Evolutionary conservation across 1,284 basidiomycete genomes (phyloP).

Genomic region (Ustilago lituana): DNA sequence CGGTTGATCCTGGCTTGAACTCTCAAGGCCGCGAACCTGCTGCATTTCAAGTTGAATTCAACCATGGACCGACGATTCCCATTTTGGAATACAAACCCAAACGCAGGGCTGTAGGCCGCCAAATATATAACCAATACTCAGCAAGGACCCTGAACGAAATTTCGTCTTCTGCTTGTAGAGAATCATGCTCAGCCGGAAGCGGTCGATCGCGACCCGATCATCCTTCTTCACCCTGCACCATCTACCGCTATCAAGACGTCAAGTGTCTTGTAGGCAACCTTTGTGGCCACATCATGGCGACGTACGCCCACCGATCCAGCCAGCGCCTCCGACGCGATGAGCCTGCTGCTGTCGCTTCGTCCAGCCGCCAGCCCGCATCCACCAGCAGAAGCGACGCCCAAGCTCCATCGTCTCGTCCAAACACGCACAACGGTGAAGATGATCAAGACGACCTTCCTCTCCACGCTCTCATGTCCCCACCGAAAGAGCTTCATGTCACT

Average conservation of each 20-base stretch:
- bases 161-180: too few relatives aligned
- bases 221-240: too few relatives aligned
- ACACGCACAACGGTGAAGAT: conserved; percentile 6
- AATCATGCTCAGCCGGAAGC: too few relatives aligned
- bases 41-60: too few relatives aligned
- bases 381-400: conserved; percentile 11
- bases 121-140: neutral
- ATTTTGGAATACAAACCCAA: too few relatives aligned
- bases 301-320: conserved; percentile 15
- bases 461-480: neutral
- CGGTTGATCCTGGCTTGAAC: too few relatives aligned
- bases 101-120: neutral
- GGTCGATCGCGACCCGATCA: too few relatives aligned
- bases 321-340: conserved; percentile 17
- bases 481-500: conserved; percentile 18
- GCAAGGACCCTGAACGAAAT: conserved; percentile 4
- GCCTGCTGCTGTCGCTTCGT: conserved; percentile 15
- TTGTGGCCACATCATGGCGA: conserved; percentile 26
- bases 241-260: too few relatives aligned
- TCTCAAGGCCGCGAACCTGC: too few relatives aligned
- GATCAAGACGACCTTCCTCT: conserved; percentile 12
- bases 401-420: too few relatives aligned
- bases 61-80: too few relatives aligned
- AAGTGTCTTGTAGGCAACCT: neutral
- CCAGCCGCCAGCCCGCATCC: conserved; percentile 10